Evolutionary conservation across 1,284 basidiomycete species (phyloP), one percentile per base, ranked within the genome.

Genomic region (Lignosus rhinocerotis): DNA sequence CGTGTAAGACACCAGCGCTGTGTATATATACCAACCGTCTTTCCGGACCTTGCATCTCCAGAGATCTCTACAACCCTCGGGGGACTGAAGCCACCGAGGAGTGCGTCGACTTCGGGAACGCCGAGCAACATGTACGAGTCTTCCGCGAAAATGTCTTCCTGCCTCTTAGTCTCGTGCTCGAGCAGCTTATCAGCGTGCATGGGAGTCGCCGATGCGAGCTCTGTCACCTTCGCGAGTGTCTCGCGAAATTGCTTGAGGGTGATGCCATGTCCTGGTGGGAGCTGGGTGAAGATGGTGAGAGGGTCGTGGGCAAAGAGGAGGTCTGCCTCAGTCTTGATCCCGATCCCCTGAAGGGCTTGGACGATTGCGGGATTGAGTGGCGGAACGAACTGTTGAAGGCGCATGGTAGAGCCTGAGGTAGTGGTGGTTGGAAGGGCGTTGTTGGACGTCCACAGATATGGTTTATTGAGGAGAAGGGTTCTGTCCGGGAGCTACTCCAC

Each of bases 11-110:
- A 21, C 25, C 36, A n/a, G n/a, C 36, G 16, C 49, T 10, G 38
- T 9, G 4, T 9, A 2, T 7, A 30, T 30, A 30, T 11, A 30
- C 43, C 57, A 68, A 90, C 89, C 56, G 85, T 84, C 76, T 89
- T 90, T 45, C 86, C 87, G 16, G 83, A 81, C 9, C 76, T 76
- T 66, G 72, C 77, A 25, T 83, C 79, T 9, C 89, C 89, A 17
- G 87, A 83, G 17, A 91, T 75, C 67, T 91, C 88, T 47, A 88
- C 73, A 14, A 90, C 75, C 21, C 76, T 76, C 21, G 78, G 72
- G 3, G 75, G 70, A 30, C 76, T 76, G 60, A 85, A 78, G 1
- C 78, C 78, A 25, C 70, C 68, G 0, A 88, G 70, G 14, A 88
- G 67, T 8, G 67, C 67, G 66, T 88, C 85, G 17, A 88, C 67